phyloP scores from a whole-genome alignment of 805 yeast species.

The Candida boidinii region DNA sequence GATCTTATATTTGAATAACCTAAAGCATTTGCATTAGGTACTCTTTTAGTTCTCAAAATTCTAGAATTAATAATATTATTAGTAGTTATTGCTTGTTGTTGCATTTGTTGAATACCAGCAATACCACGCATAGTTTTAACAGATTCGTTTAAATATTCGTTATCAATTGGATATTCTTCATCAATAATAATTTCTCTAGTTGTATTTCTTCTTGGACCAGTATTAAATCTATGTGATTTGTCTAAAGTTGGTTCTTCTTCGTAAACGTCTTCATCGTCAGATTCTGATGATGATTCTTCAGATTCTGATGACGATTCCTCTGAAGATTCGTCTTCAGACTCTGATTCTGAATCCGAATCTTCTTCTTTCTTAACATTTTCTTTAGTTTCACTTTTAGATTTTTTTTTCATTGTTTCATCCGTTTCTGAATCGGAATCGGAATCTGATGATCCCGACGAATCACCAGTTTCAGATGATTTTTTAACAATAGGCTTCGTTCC shows the following conservation, averaged over 20 bases:
- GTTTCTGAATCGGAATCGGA: too few relatives aligned
- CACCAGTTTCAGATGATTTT: too few relatives aligned
- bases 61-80: constrained; percentile 26
- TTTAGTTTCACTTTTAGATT: too few relatives aligned
- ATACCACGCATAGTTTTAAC: constrained; percentile 17
- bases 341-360: background rate
- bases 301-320: constrained; percentile 1
- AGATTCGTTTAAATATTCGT: constrained; percentile 30
- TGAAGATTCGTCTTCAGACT: constrained; percentile 10
- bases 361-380: background rate
- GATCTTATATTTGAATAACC: constrained; percentile 36
- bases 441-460: too few relatives aligned
- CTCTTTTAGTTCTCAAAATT: constrained; percentile 32
- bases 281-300: too few relatives aligned
- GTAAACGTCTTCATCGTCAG: constrained; percentile 1
- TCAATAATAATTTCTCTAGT: constrained; percentile 21
- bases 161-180: constrained; percentile 21
- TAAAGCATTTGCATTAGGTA: constrained; percentile 40
- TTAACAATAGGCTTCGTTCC: too few relatives aligned
- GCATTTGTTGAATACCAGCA: constrained; percentile 16
- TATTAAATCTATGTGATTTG: constrained; percentile 1
- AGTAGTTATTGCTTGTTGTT: constrained; percentile 16
- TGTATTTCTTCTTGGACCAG: constrained; percentile 3
- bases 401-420: too few relatives aligned
- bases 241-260: background rate